phyloP scores from a whole-genome alignment of 352 stramenopile genomes.

The Pythium rishiriense region DNA sequence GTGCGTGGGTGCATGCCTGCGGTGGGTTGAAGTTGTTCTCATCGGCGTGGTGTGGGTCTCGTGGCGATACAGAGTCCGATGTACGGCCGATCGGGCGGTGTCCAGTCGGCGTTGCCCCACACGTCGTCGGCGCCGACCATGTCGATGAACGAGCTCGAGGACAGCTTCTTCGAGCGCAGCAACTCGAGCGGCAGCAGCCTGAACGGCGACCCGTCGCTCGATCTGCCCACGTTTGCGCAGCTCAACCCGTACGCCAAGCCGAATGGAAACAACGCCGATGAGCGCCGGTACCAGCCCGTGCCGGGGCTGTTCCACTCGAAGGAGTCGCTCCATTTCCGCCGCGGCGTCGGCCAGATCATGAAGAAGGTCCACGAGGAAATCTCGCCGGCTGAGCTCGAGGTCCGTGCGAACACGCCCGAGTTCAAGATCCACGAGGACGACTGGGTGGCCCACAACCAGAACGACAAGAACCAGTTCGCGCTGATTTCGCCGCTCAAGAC shows the following conservation, averaged over 20 bases:
- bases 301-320: conserved; percentile 76
- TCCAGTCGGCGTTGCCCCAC: conserved; percentile 13
- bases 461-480: conserved; percentile 65
- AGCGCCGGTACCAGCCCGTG: conserved; percentile 78
- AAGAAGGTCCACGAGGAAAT: conserved; percentile 82
- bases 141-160: conserved; percentile 26
- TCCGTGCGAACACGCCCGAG: conserved; percentile 87
- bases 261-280: conserved; percentile 28
- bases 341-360: conserved; percentile 66
- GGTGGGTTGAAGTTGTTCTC: too few species aligned
- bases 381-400: conserved; percentile 78
- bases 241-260: conserved; percentile 78
- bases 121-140: conserved; percentile 26
- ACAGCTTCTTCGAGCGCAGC: conserved; percentile 19
- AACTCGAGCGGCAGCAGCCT: conserved; percentile 3
- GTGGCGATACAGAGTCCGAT: too few species aligned
- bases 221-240: conserved; percentile 73
- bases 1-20: too few species aligned
- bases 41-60: too few species aligned
- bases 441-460: conserved; percentile 80
- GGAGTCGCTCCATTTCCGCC: conserved; percentile 80
- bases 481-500: conserved; percentile 85
- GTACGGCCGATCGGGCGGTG: conserved; percentile 8
- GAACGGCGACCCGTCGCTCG: conserved; percentile 93
- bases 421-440: conserved; percentile 86